phyloP scores from a whole-genome alignment of 345 rosid species.

The Gossypium thurberi region DNA sequence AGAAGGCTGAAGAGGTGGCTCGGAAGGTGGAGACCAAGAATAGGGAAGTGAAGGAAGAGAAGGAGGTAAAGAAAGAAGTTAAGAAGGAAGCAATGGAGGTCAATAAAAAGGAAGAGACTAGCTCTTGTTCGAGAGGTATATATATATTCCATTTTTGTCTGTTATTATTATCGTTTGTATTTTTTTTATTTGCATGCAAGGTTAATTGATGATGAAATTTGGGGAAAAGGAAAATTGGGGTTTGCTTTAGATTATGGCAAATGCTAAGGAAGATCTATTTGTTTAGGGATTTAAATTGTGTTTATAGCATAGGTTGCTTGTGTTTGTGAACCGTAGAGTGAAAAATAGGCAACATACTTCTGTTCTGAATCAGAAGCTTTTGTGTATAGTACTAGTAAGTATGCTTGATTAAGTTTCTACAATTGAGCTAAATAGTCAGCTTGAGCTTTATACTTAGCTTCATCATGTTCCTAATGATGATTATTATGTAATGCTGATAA shows the following conservation, averaged over 20 bases:
- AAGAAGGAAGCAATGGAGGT: constrained; percentile 19
- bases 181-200: background rate
- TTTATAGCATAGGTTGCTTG: background rate
- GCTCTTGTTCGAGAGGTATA: constrained; percentile 32
- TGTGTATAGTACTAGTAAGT: background rate
- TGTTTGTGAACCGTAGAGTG: background rate
- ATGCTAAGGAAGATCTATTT: background rate
- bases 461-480: background rate
- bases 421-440: background rate
- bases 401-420: background rate
- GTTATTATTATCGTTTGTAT: background rate
- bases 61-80: constrained; percentile 21
- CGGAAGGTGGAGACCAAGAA: constrained; percentile 23
- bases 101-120: constrained; percentile 31
- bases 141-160: background rate
- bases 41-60: constrained; percentile 16
- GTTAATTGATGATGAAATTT: background rate
- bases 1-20: constrained; percentile 22
- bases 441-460: background rate
- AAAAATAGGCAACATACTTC: background rate
- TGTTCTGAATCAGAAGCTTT: background rate
- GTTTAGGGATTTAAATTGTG: background rate
- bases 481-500: background rate
- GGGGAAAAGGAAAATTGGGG: background rate
- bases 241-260: background rate